Evolutionary conservation across 768 basidiomycete genomes (phyloP), one percentile per base, ranked within the genome.

Genomic region (Podaxis pistillaris): DNA sequence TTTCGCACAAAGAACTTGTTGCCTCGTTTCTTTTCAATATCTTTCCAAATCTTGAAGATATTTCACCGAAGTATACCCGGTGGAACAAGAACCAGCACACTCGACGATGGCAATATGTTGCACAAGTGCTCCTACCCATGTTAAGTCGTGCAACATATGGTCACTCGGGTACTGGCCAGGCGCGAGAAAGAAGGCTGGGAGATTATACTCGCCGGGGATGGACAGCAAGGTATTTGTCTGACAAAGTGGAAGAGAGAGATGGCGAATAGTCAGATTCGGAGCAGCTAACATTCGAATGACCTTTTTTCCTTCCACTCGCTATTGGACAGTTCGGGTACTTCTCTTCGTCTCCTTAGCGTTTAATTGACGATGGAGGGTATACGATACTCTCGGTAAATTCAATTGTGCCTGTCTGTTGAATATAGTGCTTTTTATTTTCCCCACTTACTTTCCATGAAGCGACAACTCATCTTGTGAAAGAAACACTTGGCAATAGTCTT

Each of bases 1-100:
- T 56, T 24, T 56, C 56, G 5, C 56, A 56, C 15, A 44, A 56
- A 28, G 56, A 56, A n/a, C 15, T 56, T 17, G 56, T 56, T 12
- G 56, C 56, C 3, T 44, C 38, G 19, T 56, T 56, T 26, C 40
- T 56, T 24, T 56, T 22, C 1, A 22, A 38, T 0, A 24, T 56
- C 17, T 56, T 56, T 17, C 40, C 56, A 22, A 26, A 22, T 28
- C 56, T 56, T 8, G 40, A 56, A 26, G 38, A 56, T 36, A 56
- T 56, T 22, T 22, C 47, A 24, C 41, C 41, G 5, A 44, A 44
- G 13, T 44, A 17, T 15, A 17, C 15, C 4, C 17, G 2, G n/a
- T 44, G 17, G n/a, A 15, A 44, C 41, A 15, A 15, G 1, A 44
- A 0, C n/a, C 41, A n/a, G 15, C 15, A 44, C 41, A 44, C 41